phyloP scores from a whole-genome alignment of 768 basidiomycete genomes.

The Tulasnella sp. region DNA sequence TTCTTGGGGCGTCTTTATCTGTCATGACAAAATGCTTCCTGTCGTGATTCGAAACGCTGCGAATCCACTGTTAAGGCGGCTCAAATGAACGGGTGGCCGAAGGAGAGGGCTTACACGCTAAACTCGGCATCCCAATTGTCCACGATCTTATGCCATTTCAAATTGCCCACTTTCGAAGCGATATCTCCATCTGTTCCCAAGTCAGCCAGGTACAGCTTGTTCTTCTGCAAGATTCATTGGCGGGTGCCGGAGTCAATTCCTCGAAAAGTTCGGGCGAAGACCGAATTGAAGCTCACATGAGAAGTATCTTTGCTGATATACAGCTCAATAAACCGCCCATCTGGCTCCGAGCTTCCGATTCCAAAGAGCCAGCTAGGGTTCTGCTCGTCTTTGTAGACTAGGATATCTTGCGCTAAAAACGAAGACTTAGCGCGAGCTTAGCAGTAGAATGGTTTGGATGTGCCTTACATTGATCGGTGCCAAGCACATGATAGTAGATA shows the following conservation, averaged over 20 bases:
- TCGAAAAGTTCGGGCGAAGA: background rate
- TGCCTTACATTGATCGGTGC: slow-evolving; percentile 56
- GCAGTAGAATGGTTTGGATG: background rate
- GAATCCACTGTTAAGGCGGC: background rate
- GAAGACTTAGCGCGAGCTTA: too few species aligned
- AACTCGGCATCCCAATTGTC: slow-evolving; percentile 63
- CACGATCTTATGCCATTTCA: slow-evolving; percentile 66
- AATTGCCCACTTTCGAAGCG: slow-evolving; percentile 45
- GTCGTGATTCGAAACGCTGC: slow-evolving; percentile 58
- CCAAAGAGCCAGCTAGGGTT: background rate
- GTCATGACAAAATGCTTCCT: slow-evolving; percentile 56
- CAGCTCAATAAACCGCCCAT: background rate
- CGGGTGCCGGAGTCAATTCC: background rate
- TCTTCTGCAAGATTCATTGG: slow-evolving; percentile 45
- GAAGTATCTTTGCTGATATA: background rate
- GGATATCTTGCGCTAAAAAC: background rate
- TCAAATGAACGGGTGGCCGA: background rate
- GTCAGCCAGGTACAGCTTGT: slow-evolving; percentile 66
- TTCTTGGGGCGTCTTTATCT: slow-evolving; percentile 55
- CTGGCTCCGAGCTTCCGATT: background rate
- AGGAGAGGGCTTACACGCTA: slow-evolving; percentile 41
- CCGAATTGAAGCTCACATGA: background rate
- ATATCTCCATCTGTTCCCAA: slow-evolving; percentile 38
- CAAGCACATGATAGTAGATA: slow-evolving; percentile 68
- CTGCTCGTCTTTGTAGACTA: background rate